Evolutionary conservation across 331 rosid genomes (phyloP).

Genomic region (Malus hybrid): DNA sequence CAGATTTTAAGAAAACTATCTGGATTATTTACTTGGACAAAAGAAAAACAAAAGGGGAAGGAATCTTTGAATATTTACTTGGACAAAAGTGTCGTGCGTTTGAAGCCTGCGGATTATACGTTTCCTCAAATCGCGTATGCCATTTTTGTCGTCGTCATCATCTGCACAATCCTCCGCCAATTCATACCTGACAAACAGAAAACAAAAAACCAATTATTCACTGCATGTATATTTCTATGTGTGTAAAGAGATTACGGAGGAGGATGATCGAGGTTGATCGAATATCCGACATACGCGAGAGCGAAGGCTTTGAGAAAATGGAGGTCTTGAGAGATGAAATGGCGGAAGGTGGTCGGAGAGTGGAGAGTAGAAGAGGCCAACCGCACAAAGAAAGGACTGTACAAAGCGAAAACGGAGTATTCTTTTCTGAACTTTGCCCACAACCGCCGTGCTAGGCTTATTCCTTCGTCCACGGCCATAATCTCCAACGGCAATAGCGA

Average conservation of each 20-base stretch:
- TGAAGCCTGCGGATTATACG: not conserved
- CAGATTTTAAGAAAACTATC: not conserved
- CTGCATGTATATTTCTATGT: not conserved
- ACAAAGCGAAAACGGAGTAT: constrained; percentile 2
- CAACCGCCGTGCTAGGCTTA: constrained; percentile 1
- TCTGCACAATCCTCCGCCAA: constrained; percentile 16
- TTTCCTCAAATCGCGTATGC: constrained; percentile 4
- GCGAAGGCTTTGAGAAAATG: constrained; percentile 18
- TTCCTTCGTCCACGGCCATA: not conserved
- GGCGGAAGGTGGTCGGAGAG: not conserved
- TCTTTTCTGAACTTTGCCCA: constrained; percentile 3
- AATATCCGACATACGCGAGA: constrained; percentile 1
- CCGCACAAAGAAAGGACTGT: constrained; percentile 16
- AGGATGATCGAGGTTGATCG: no score
- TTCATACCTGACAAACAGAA: constrained; percentile 8
- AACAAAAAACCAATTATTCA: not conserved
- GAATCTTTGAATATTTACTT: not conserved
- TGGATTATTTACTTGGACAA: not conserved
- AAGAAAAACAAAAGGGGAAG: not conserved
- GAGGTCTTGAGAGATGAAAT: constrained; percentile 9
- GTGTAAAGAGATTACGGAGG: no score
- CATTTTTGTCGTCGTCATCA: constrained; percentile 9
- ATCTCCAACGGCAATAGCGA: not conserved
- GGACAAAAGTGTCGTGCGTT: not conserved
- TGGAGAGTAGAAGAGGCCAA: constrained; percentile 15